Base-by-base conservation (phyloP, 2,329 filamentous ascomycete genomes). In the Aspergillus udagawae region DNA sequence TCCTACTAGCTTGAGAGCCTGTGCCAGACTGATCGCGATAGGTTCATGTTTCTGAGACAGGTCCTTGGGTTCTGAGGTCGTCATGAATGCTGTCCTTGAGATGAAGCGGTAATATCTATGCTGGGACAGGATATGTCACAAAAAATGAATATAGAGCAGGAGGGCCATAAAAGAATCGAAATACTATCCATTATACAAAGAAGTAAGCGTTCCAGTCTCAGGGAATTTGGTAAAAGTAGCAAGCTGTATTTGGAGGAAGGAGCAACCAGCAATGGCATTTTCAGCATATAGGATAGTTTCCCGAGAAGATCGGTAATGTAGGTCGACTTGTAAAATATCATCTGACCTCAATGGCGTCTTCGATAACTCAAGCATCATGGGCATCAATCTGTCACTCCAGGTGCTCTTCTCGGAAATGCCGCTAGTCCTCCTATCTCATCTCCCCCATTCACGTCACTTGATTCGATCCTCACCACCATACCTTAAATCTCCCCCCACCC, bases 1-100 rank as follows among this genome's bases (percentile, higher is more conserved):
- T 29, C 53, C 48, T 17, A 67, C 59, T 12, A 72, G 63, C 3
- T 58, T 48, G 49, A 66, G 51, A 9, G 60, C 56, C 20, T 58
- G 53, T 10, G 44, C 20, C 17, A 60, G 41, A 23, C 52, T 57
- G 54, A 60, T 54, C n/a, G 41, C 47, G 17, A 59, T 54, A 29
- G 51, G 20, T 32, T 51, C 48, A 32, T 57, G 32, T 27, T 51
- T 28, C 25, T 27, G 47, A 27, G 17, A 28, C 14, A 12, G 47
- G n/a, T 45, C 29, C 20, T 54, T 48, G 5, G 27, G 42, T 27
- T 7, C 27, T 29, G 14, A 17, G n/a, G 51, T 23, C 17, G 38
- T n/a, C 21, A 32, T 51, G 49, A 5, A 23, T 47, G 44, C 44
- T 21, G 10, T 21, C 21, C 8, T 17, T 47, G 20, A n/a, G 21